Evolutionary conservation across 2,329 filamentous ascomycete genomes (phyloP).

Genomic region (Diaporthe capsici): DNA sequence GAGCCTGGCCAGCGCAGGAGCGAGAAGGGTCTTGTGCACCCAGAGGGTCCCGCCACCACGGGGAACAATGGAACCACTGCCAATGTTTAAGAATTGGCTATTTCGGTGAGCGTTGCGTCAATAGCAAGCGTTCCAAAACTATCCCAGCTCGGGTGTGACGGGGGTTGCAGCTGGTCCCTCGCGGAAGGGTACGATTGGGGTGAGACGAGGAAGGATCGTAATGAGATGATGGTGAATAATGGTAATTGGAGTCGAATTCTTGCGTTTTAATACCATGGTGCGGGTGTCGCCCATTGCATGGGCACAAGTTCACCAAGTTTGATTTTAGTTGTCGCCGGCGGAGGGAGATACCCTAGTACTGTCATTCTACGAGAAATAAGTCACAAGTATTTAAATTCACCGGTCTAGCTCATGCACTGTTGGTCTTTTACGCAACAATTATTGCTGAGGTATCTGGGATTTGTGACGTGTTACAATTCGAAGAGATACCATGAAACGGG

Average conservation of each 20-base stretch:
- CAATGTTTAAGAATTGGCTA: neutral
- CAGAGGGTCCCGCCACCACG: neutral
- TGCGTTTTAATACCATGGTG: slow-evolving; percentile 3
- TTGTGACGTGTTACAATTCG: no score
- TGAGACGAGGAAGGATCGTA: neutral
- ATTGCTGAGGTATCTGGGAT: neutral
- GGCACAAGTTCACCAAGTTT: neutral
- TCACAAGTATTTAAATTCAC: neutral
- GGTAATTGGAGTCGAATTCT: neutral
- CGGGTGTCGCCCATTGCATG: neutral
- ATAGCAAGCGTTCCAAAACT: neutral
- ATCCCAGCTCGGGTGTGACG: neutral
- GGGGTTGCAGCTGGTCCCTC: neutral
- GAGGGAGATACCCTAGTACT: slow-evolving; percentile 23
- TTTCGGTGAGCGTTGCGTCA: neutral
- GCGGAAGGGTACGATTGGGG: neutral
- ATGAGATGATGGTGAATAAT: neutral
- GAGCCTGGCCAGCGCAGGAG: slow-evolving; percentile 39
- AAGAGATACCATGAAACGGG: no score
- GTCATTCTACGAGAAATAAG: neutral
- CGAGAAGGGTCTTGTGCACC: slow-evolving; percentile 28
- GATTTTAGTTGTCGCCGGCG: neutral
- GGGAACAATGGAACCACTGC: slow-evolving; percentile 6
- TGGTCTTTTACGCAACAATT: neutral
- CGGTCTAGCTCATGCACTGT: neutral